Conservation (phyloP, 139 green algal genomes). For the Chlorella vulgaris region DNA sequence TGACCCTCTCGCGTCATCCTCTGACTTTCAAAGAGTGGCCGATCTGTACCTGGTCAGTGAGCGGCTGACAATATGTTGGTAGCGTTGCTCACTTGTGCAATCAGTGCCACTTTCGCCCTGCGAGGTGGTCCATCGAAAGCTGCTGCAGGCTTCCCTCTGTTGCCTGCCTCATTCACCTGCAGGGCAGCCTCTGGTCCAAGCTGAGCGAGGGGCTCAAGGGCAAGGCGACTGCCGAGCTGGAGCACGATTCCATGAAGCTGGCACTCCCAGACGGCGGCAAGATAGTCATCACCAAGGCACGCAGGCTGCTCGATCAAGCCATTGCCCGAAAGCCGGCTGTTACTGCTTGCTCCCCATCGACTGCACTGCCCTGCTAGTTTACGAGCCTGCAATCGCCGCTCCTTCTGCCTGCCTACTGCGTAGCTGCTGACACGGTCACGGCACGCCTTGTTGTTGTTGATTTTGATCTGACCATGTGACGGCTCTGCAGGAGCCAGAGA, state of each 20-base stretch:
- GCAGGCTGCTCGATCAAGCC: neutral
- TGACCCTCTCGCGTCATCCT: neutral
- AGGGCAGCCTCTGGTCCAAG: neutral
- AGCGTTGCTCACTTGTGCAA: no score
- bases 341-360: no score
- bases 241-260: conserved; percentile 3
- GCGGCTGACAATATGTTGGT: no score
- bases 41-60: conserved; percentile 16
- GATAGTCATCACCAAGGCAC: conserved; percentile 8
- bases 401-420: no score
- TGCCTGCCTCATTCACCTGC: neutral
- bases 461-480: neutral
- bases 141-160: neutral
- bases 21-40: neutral
- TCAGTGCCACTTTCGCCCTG: no score
- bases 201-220: neutral
- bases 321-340: no score
- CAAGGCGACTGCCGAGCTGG: neutral
- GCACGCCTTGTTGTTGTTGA: no score
- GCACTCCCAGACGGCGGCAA: conserved; percentile 1
- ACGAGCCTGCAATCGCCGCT: no score
- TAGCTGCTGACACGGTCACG: no score
- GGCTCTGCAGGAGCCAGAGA: neutral
- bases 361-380: no score
- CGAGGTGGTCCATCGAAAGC: no score